Base-by-base conservation (phyloP, 2,329 filamentous ascomycete genomes). In the Trematosphaeria pertusa region DNA sequence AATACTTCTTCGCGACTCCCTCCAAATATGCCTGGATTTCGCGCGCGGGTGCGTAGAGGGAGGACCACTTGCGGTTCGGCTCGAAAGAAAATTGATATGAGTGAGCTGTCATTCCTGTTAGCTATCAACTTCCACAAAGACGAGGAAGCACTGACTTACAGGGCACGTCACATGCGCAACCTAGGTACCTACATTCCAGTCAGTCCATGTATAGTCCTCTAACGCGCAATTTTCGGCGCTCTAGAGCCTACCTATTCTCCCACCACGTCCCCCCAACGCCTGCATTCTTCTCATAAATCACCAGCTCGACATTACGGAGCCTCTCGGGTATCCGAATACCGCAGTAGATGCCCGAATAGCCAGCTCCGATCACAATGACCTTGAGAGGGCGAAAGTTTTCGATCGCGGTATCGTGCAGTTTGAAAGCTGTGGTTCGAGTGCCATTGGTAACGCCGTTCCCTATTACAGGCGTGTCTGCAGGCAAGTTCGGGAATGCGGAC, bases 41-140 rank as follows among this genome's bases (percentile, higher is more conserved):
- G 3, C 39, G 37, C 2, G 67, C 56, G 1, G 74, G 72, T 0
- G 73, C 70, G 36, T 76, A 76, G 7, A 75, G 56, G 1, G 67
- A 62, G 1, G 68, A 72, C 74, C 73, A 76, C 31, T 71, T 61
- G 5, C 55, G 67, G 35, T 75, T 75, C 1, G 73, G 73, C 39
- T 73, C 73, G 50, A 76, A 76, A 1, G 71, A 70, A 48, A 70
- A 76, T 54, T 75, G 73, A 44, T 75, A 76, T 0, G 72, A 74
- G 47, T 75, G 71, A 34, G 71, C 64, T 68, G 36, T 19, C 19
- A n/a, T n/a, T 7, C 10, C n/a, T 14, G 21, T 52, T 30, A 59
- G 48, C 11, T n/a, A 12, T n/a, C 2, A 4, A 9, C 11, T 8
- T 10, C 32, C 15, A 37, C n/a, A n/a, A n/a, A n/a, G n/a, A n/a